Base-by-base conservation (phyloP, 257 asterid genomes). In the Capsicum chinense region DNA sequence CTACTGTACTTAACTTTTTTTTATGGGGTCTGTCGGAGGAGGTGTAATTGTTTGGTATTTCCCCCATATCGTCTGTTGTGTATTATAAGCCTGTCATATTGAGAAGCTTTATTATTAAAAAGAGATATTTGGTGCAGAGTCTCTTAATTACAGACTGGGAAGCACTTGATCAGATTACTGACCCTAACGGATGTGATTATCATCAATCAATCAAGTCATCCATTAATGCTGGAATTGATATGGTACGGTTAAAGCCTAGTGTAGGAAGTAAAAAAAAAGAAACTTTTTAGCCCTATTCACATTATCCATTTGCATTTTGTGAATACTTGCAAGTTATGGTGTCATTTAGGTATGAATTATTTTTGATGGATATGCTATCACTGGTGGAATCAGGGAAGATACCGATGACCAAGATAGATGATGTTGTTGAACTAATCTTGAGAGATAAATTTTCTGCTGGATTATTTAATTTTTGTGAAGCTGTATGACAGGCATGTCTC, bases 381-480 rank as follows among this genome's bases (percentile, higher is more conserved):
- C 94, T 93, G 60, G 98, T 86, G 47, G 93, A 96, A 88, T 88
- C 98, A 4, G 97, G 98, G 84, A 97, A 93, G 88, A 94, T 96
- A 92, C 76, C 98, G 14, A 92, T 91, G 91, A 66, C 91, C 81
- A 26, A 1, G 33, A 26, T 26, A 26, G 33, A 26, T 26, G 33
- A 26, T 26, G 33, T 1, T 26, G 33, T 26, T 26, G 33, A 26
- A 26, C 33, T 26, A 26, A 26, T 26, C 33, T 26, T 26, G 33
- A 26, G 33, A 26, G 33, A 26, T 1, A 26, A 26, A 26, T 26
- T 26, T 26, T 0, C 1, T 26, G 1, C 33, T 26, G 1, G 33
- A 26, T 26, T 26, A 26, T 26, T 26, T 1, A 26, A 1, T 26
- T 26, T 1, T 26, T 26, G 0, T 26, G 33, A 26, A 26, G 33